A percentile compares a stretch with the other conserved stretches of the same genome.
phyloP scores from a whole-genome alignment of 164 flowering plant species.

The Chloranthus sessilifolius region DNA sequence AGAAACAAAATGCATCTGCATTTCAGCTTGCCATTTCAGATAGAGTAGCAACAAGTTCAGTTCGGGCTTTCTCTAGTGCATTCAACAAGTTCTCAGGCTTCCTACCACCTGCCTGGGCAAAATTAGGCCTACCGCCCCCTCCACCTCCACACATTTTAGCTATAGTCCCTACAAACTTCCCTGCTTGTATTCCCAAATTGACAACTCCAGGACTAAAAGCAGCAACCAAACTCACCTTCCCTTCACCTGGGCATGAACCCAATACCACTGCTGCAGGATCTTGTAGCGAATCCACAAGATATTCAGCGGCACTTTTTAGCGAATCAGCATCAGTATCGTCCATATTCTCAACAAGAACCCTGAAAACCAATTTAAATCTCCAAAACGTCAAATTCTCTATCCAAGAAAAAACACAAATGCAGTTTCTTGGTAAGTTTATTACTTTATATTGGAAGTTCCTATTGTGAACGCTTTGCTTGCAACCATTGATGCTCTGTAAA shows the following conservation, averaged over 20 bases:
- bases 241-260: slow-evolving; percentile 86
- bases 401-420: neutral
- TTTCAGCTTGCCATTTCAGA: slow-evolving; percentile 46
- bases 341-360: slow-evolving; percentile 86
- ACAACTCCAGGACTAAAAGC: slow-evolving; percentile 81
- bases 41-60: slow-evolving; percentile 44
- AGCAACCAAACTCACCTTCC: slow-evolving; percentile 84
- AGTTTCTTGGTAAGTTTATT: slow-evolving; percentile 1
- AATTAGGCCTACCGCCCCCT: slow-evolving; percentile 94
- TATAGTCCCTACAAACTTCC: slow-evolving; percentile 78
- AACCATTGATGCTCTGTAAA: slow-evolving; percentile 65
- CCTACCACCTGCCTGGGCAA: slow-evolving; percentile 97
- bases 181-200: slow-evolving; percentile 72
- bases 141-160: slow-evolving; percentile 95
- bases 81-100: slow-evolving; percentile 69
- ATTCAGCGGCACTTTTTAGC: slow-evolving; percentile 82
- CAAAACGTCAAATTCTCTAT: neutral
- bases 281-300: slow-evolving; percentile 45
- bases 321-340: slow-evolving; percentile 85
- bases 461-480: slow-evolving; percentile 52
- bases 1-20: neutral
- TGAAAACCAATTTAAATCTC: slow-evolving; percentile 16
- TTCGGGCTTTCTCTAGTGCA: slow-evolving; percentile 78
- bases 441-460: slow-evolving; percentile 65
- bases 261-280: slow-evolving; percentile 85